A percentile compares a stretch with the other conserved stretches of the same genome.
Evolutionary conservation across 2,329 filamentous ascomycete species (phyloP).

Genomic region (Colletotrichum truncatum): DNA sequence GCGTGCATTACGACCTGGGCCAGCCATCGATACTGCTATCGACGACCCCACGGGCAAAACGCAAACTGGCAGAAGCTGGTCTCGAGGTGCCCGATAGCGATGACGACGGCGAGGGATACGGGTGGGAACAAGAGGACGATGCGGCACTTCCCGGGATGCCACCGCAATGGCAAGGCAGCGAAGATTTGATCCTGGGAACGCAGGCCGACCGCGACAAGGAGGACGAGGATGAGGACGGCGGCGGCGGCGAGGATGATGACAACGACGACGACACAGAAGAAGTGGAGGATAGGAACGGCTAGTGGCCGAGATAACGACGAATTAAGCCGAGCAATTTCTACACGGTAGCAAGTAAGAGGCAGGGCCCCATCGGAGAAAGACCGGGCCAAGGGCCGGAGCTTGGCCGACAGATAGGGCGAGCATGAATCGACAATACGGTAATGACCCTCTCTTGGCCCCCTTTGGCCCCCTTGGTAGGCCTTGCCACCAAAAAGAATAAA

Average conservation of each 20-base stretch:
- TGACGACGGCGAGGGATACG: slow-evolving; percentile 74
- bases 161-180: slow-evolving; percentile 75
- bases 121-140: slow-evolving; percentile 75
- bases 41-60: slow-evolving; percentile 60
- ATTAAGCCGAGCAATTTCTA: slow-evolving; percentile 13
- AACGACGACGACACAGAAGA: slow-evolving; percentile 31
- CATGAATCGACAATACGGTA: slow-evolving; percentile 26
- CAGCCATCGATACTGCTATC: slow-evolving; percentile 43
- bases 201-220: slow-evolving; percentile 46
- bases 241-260: slow-evolving; percentile 32
- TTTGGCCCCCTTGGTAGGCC: slow-evolving; percentile 1
- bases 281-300: slow-evolving; percentile 26
- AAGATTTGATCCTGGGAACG: slow-evolving; percentile 66
- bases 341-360: neutral
- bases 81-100: slow-evolving; percentile 70
- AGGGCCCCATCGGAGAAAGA: slow-evolving; percentile 2
- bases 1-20: slow-evolving; percentile 50
- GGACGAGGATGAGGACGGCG: slow-evolving; percentile 27
- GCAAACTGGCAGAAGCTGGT: slow-evolving; percentile 70
- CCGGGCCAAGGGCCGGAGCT: slow-evolving; percentile 24
- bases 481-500: no score
- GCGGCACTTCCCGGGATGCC: slow-evolving; percentile 66
- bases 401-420: slow-evolving; percentile 29
- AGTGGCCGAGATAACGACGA: slow-evolving; percentile 28
- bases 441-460: slow-evolving; percentile 1